Conservation (phyloP, 2,329 filamentous ascomycete genomes). For the Talaromyces amestolkiae region DNA sequence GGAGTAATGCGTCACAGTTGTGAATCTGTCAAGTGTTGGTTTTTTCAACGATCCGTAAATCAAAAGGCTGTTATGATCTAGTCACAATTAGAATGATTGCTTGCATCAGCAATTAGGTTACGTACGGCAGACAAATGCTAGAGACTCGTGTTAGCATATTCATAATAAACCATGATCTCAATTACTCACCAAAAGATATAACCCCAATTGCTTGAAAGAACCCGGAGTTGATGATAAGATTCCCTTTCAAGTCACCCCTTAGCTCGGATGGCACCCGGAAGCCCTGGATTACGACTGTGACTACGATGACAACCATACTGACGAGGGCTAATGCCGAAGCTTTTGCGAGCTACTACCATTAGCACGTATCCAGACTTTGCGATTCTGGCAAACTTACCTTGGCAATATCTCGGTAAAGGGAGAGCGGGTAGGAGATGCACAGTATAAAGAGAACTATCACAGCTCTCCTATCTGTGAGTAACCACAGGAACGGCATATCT, state of each 20-base stretch:
- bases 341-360: constrained; percentile 72
- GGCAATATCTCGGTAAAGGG: constrained; percentile 92
- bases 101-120: constrained; percentile 16
- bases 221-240: constrained; percentile 76
- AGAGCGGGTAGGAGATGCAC: constrained; percentile 84
- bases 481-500: constrained; percentile 72
- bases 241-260: constrained; percentile 67
- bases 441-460: constrained; percentile 87
- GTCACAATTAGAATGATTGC: constrained; percentile 23
- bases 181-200: constrained; percentile 81
- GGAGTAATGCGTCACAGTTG: constrained; percentile 88
- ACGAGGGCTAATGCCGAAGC: constrained; percentile 89
- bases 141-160: constrained; percentile 28
- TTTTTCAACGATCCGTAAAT: constrained; percentile 95
- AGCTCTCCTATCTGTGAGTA: constrained; percentile 75
- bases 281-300: constrained; percentile 84
- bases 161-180: constrained; percentile 5
- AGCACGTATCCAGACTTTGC: constrained; percentile 24
- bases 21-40: constrained; percentile 92
- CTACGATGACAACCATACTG: constrained; percentile 86
- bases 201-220: constrained; percentile 96
- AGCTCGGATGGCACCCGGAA: constrained; percentile 68
- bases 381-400: constrained; percentile 59
- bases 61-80: constrained; percentile 89
- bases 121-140: constrained; percentile 66